A percentile compares a stretch with the other conserved stretches of the same genome.
These are phyloP conservation scores for Meira miltonrushii DNA, from an alignment of 1,284 basidiomycete species.

Conservation along the genomic window DNA sequence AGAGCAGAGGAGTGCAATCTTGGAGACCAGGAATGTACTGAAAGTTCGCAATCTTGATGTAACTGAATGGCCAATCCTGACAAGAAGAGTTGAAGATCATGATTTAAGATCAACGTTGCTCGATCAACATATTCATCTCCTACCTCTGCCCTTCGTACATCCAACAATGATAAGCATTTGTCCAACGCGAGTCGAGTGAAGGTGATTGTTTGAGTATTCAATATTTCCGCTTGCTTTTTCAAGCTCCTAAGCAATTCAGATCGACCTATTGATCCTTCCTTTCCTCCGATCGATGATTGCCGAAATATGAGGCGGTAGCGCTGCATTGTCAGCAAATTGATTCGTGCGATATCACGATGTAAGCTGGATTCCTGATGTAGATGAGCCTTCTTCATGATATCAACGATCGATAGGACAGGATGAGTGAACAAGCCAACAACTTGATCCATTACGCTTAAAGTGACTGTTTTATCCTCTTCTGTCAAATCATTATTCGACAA, in stretches of 20 bases:
- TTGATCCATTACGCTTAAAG: too few relatives aligned
- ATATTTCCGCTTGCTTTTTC: constrained; percentile 74
- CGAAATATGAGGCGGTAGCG: too few relatives aligned
- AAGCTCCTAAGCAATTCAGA: constrained; percentile 52
- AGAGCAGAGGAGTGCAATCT: constrained; percentile 76
- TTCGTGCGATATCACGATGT: too few relatives aligned
- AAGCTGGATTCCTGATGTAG: too few relatives aligned
- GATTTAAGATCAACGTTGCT: background rate
- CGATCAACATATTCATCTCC: background rate
- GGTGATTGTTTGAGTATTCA: constrained; percentile 62
- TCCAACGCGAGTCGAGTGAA: constrained; percentile 66
- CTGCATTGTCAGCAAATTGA: too few relatives aligned
- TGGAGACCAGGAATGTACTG: constrained; percentile 71
- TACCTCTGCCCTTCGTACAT: background rate
- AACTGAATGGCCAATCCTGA: constrained; percentile 76
- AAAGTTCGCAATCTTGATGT: constrained; percentile 60
- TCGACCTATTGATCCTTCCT: too few relatives aligned
- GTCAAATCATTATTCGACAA: too few relatives aligned
- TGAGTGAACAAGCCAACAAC: too few relatives aligned
- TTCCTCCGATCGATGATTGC: too few relatives aligned
- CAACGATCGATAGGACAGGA: too few relatives aligned
- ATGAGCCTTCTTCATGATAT: too few relatives aligned
- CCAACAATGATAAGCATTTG: constrained; percentile 50
- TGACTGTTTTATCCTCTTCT: too few relatives aligned
- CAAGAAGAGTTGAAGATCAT: constrained; percentile 72